phyloP scores from a whole-genome alignment of 2,329 filamentous ascomycete genomes.

The Fusarium concolor region DNA sequence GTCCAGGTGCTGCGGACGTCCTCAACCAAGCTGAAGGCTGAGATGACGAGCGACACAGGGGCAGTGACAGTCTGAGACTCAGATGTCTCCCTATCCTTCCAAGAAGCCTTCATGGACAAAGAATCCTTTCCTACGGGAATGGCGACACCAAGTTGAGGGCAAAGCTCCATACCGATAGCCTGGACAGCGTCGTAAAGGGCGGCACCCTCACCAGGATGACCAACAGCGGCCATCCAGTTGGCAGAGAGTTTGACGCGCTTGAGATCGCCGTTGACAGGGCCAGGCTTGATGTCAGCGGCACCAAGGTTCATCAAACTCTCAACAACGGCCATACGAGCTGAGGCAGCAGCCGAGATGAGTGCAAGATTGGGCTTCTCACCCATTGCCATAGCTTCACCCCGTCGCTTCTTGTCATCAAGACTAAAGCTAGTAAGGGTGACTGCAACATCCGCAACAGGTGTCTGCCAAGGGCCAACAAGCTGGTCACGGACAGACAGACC shows the following conservation, averaged over 20 bases:
- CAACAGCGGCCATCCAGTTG: constrained; percentile 99
- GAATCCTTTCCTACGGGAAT: constrained; percentile 99
- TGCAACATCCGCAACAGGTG: constrained; percentile 91
- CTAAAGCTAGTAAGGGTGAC: constrained; percentile 88
- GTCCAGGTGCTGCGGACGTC: constrained; percentile 93
- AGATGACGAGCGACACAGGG: constrained; percentile 90
- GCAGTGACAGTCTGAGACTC: constrained; percentile 88
- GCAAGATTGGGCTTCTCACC: constrained; percentile 92
- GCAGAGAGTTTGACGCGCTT: constrained; percentile 88
- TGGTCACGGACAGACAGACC: constrained; percentile 91
- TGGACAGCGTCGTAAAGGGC: constrained; percentile 93
- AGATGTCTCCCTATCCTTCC: constrained; percentile 77
- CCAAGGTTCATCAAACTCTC: constrained; percentile 95
- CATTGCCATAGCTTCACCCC: constrained; percentile 98
- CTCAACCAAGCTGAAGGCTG: constrained; percentile 87
- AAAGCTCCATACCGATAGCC: constrained; percentile 92
- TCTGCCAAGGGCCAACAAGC: constrained; percentile 97
- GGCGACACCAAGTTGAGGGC: constrained; percentile 87
- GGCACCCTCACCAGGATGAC: constrained; percentile 90
- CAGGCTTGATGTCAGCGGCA: constrained; percentile 72
- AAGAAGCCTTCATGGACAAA: constrained; percentile 98
- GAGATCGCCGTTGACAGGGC: constrained; percentile 67
- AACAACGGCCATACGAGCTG: constrained; percentile 94
- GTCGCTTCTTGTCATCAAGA: constrained; percentile 72
- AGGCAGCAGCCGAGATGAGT: constrained; percentile 88